These are phyloP conservation scores for Parasitella parasitica DNA, from an alignment of 371 early-diverging fungal species.

Conservation along the genomic window DNA sequence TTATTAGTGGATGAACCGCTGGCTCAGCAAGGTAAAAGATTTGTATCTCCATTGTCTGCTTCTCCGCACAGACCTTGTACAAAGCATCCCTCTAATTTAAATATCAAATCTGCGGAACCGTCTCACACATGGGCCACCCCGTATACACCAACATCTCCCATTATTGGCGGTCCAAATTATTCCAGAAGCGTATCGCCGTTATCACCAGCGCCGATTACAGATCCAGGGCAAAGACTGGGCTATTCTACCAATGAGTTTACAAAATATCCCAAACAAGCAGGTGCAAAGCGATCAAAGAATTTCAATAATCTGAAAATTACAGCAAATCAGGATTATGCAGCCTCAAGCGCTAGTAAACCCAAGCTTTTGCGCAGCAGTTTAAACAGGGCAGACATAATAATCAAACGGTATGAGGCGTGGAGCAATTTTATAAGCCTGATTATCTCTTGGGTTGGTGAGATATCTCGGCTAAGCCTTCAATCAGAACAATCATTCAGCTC, in stretches of 20 bases:
- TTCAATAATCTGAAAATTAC: neutral
- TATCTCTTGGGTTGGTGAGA: conserved; percentile 26
- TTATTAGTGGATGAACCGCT: neutral
- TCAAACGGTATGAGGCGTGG: conserved; percentile 34
- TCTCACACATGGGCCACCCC: neutral
- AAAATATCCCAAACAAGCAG: neutral
- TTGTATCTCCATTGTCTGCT: neutral
- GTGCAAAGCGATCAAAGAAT: neutral
- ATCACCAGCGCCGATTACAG: neutral
- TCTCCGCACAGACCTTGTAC: neutral
- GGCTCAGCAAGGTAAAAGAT: neutral
- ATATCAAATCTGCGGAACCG: neutral
- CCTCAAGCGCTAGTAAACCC: neutral
- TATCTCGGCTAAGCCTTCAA: conserved; percentile 21
- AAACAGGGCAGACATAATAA: conserved; percentile 34
- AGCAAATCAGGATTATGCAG: neutral
- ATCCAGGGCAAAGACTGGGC: neutral
- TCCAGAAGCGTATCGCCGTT: neutral
- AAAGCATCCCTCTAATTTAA: neutral
- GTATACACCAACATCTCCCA: neutral
- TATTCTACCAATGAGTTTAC: neutral
- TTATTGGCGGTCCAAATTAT: neutral
- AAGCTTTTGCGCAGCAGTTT: neutral
- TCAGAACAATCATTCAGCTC: conserved; percentile 10
- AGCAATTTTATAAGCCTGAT: conserved; percentile 18